Percentiles rank a stretch among this genome's conserved stretches.
Evolutionary conservation across 192 early-diverging fungal species (phyloP).

Genomic region (Backusella circina): DNA sequence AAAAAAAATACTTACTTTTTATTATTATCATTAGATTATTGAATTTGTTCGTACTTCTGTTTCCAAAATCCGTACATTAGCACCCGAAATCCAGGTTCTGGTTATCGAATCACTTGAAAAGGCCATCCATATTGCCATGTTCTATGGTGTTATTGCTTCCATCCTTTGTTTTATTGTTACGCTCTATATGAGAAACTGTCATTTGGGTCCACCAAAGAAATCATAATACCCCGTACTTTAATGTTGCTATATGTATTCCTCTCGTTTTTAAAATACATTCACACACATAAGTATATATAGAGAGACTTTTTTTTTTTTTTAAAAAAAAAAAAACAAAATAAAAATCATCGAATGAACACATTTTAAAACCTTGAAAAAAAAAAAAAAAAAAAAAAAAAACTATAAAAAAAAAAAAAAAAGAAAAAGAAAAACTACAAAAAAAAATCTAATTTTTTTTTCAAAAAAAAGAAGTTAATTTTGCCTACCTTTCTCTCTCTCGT

Average conservation of each 20-base stretch:
- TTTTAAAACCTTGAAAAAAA: too few relatives aligned
- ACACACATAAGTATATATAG: too few relatives aligned
- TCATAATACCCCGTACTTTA: slow-evolving; percentile 7
- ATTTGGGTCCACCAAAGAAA: slow-evolving; percentile 2
- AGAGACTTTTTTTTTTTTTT: too few relatives aligned
- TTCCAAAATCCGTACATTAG: slow-evolving; percentile 13
- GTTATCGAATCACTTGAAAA: neutral
- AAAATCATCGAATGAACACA: too few relatives aligned
- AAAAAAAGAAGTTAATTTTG: too few relatives aligned
- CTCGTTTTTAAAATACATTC: neutral
- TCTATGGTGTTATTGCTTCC: slow-evolving; percentile 13
- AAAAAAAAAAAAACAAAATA: too few relatives aligned
- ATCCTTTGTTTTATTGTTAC: slow-evolving; percentile 4
- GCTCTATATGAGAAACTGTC: slow-evolving; percentile 15
- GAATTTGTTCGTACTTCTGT: slow-evolving; percentile 24
- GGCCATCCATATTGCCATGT: slow-evolving; percentile 12
- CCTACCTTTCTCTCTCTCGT: too few relatives aligned
- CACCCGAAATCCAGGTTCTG: slow-evolving; percentile 12
- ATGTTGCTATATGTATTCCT: too few relatives aligned
- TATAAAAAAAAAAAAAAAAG: too few relatives aligned
- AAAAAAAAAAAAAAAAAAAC: too few relatives aligned
- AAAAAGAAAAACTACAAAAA: too few relatives aligned
- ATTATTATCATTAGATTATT: slow-evolving; percentile 7
- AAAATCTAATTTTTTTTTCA: too few relatives aligned
- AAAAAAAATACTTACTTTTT: neutral